phyloP scores from a whole-genome alignment of 148 eudicot genomes.

The Rhododendron molle region DNA sequence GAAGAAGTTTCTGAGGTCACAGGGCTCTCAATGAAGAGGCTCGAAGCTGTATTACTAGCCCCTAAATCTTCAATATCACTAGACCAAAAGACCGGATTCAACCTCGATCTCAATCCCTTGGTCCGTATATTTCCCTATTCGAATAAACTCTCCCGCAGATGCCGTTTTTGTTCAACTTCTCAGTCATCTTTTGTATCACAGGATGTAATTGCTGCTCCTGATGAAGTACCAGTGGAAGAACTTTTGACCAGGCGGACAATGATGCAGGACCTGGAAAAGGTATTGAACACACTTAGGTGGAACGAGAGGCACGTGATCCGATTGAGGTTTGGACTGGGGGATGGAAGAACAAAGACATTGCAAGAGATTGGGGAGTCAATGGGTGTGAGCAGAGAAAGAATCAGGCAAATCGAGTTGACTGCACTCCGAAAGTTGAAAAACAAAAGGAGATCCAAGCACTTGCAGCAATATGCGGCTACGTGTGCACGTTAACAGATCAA shows the following conservation, averaged over 20 bases:
- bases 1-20: slow-evolving; percentile 88
- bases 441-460: slow-evolving; percentile 60
- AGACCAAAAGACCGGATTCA: slow-evolving; percentile 68
- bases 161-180: background rate
- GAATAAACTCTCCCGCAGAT: background rate
- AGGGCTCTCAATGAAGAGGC: slow-evolving; percentile 88
- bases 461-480: slow-evolving; percentile 50
- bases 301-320: slow-evolving; percentile 69
- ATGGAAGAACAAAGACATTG: slow-evolving; percentile 77
- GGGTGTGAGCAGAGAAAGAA: slow-evolving; percentile 90
- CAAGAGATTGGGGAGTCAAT: slow-evolving; percentile 90
- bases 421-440: slow-evolving; percentile 80
- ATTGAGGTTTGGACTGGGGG: slow-evolving; percentile 83
- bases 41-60: slow-evolving; percentile 57
- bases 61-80: slow-evolving; percentile 92
- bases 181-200: slow-evolving; percentile 14
- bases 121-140: slow-evolving; percentile 25
- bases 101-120: slow-evolving; percentile 63
- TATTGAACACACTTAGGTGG: slow-evolving; percentile 50
- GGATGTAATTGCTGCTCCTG: slow-evolving; percentile 70
- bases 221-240: slow-evolving; percentile 59
- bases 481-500: slow-evolving; percentile 5
- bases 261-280: slow-evolving; percentile 76
- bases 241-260: slow-evolving; percentile 57
- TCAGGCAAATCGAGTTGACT: slow-evolving; percentile 81